A percentile compares a stretch with the other conserved stretches of the same genome.
Conservation (phyloP, 1,139 yeast genomes). For the Protomyces lactucae-debilis region DNA sequence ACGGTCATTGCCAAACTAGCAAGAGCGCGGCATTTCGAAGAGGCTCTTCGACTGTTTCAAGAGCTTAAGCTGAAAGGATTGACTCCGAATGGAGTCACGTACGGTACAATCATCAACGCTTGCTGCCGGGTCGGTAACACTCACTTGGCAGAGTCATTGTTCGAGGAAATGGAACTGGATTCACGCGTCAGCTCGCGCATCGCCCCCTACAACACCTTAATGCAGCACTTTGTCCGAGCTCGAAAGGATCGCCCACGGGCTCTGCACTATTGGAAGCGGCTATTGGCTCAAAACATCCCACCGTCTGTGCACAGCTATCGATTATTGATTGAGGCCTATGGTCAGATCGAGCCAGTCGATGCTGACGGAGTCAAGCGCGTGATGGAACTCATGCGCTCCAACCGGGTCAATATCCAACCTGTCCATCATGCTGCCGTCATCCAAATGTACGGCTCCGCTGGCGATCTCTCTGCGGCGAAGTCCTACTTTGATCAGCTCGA, state of each 20-base stretch:
- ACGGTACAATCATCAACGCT: constrained; percentile 44
- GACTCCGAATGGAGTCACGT: constrained; percentile 39
- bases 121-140: constrained; percentile 42
- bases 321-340: constrained; percentile 43
- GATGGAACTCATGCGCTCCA: constrained; percentile 37
- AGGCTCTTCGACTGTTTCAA: constrained; percentile 37
- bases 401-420: constrained; percentile 35
- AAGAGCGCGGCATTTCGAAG: constrained; percentile 40
- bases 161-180: constrained; percentile 41
- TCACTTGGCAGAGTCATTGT: constrained; percentile 38
- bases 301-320: constrained; percentile 44
- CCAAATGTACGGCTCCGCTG: constrained; percentile 43
- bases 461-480: constrained; percentile 40
- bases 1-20: constrained; percentile 41
- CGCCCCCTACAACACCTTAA: constrained; percentile 43
- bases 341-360: constrained; percentile 39
- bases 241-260: constrained; percentile 40
- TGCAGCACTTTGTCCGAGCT: constrained; percentile 42
- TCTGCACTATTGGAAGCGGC: constrained; percentile 37
- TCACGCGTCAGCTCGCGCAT: constrained; percentile 39
- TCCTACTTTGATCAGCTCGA: constrained; percentile 37
- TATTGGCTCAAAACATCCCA: constrained; percentile 36
- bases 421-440: constrained; percentile 44
- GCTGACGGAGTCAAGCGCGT: constrained; percentile 42
- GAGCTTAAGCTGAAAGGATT: constrained; percentile 40